Percentiles rank a stretch among this genome's conserved stretches.
These are phyloP conservation scores for Knufia fluminis DNA, from an alignment of 2,329 filamentous ascomycete genomes.

Conservation along the genomic window DNA sequence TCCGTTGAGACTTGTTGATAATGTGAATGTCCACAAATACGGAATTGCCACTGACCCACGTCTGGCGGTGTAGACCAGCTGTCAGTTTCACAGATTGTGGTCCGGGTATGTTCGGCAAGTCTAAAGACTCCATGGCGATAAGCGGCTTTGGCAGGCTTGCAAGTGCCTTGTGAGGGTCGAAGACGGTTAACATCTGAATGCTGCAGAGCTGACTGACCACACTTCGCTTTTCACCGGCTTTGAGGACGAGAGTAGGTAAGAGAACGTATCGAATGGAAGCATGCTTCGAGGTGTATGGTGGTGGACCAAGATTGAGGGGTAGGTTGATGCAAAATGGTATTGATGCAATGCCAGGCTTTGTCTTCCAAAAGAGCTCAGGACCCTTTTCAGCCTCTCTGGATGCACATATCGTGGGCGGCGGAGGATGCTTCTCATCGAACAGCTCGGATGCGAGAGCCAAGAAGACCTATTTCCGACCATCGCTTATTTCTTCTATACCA, in stretches of 20 bases:
- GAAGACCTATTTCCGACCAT: conserved; percentile 40
- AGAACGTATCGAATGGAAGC: conserved; percentile 44
- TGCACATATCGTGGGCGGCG: conserved; percentile 42
- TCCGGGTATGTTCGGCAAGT: conserved; percentile 32
- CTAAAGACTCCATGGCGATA: conserved; percentile 34
- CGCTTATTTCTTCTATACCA: conserved; percentile 43
- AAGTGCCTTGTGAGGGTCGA: conserved; percentile 48
- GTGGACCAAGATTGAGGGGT: conserved; percentile 46
- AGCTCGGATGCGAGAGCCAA: conserved; percentile 44
- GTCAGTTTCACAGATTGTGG: conserved; percentile 41
- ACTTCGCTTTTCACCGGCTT: conserved; percentile 39
- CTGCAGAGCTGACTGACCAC: conserved; percentile 43
- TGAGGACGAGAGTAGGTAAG: conserved; percentile 39
- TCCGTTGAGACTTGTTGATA: conserved; percentile 39
- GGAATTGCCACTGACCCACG: conserved; percentile 48
- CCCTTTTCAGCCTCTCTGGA: conserved; percentile 29
- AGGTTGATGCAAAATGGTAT: conserved; percentile 46
- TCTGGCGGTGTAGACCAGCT: conserved; percentile 47
- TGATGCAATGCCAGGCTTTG: conserved; percentile 38
- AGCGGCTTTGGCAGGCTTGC: conserved; percentile 39
- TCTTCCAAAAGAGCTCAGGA: conserved; percentile 36
- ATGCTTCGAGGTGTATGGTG: conserved; percentile 44
- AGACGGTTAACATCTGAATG: conserved; percentile 43
- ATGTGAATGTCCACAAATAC: conserved; percentile 48
- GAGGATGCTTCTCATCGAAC: conserved; percentile 42